Base-by-base conservation (phyloP, 352 stramenopile genomes). In the Globisporangium takayamanum region DNA sequence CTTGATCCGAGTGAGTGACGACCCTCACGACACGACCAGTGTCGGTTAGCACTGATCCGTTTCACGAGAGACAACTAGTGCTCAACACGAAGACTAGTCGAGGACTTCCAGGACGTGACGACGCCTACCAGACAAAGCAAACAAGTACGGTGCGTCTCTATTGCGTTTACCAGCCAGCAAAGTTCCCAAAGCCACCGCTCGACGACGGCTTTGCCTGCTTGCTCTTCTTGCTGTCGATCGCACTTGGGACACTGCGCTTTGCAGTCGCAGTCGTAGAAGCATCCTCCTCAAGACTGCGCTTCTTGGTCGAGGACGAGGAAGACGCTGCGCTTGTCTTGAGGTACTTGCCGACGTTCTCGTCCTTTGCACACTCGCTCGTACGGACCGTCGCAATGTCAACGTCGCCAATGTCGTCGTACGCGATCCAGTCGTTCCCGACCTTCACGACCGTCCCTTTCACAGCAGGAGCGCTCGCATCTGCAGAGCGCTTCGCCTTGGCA, bases 371-470 rank as follows among this genome's bases (percentile, higher is more conserved):
- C 66, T 69, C 70, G 37, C 52, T 73, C 12, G 59, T 74, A 3
- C 73, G 71, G 16, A 88, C 75, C 26, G 61, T 82, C 12, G 75
- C 67, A 14, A 89, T 48, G 37, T 84, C 74, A 0, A 76, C 55
- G 46, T 86, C 84, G 3, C 70, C 77, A 0, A 87, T 10, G 48
- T 86, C 76, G 50, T 92, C 84, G 69, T 91, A 91, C 5, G 84
- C 84, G 14, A 94, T 70, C 81, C 82, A 94, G 26, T 92, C 73
- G 42, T 78, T 65, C 20, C 82, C 80, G 6, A 94, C 73, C 68
- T 94, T 94, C 37, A 92, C 63, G 16, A 94, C 84, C 15, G 77
- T 80, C n/a, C 82, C 84, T 50, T 86, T 72, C 46, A 87, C 70
- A 22, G 72, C 58, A 12, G 33, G 33, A 12, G 70, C 62, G 42